Evolutionary conservation across 139 green algal genomes (phyloP).

Genomic region (Mesotaenium endlicherianum): DNA sequence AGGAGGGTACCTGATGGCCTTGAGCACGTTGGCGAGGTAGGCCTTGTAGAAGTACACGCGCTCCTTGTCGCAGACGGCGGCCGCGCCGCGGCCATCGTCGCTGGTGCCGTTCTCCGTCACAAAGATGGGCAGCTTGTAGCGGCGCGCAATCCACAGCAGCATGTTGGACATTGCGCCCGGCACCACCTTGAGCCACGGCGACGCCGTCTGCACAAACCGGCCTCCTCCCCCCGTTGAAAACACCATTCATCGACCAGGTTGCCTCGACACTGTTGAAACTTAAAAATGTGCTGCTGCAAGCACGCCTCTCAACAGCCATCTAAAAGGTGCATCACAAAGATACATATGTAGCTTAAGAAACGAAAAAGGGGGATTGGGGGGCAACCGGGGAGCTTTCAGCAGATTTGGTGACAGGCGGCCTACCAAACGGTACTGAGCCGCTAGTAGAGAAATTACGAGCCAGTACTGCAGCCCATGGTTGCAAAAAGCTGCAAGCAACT

Average conservation of each 20-base stretch:
- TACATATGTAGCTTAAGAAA: neutral
- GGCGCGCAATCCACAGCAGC: constrained; percentile 30
- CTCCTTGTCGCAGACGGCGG: constrained; percentile 2
- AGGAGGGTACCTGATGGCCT: constrained; percentile 3
- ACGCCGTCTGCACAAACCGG: neutral
- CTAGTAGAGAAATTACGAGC: too few species aligned
- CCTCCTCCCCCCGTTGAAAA: neutral
- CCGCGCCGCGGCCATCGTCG: neutral
- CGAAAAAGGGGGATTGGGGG: too few species aligned
- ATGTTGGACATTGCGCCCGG: constrained; percentile 5
- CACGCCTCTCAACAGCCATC: neutral
- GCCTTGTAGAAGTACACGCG: constrained; percentile 8
- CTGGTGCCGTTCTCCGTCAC: constrained; percentile 41
- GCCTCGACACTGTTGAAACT: neutral
- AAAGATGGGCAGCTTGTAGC: constrained; percentile 28
- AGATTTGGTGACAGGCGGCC: too few species aligned
- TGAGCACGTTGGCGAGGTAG: constrained; percentile 14
- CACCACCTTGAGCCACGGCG: constrained; percentile 29
- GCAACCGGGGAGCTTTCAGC: too few species aligned
- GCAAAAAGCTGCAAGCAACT: too few species aligned
- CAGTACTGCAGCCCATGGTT: too few species aligned
- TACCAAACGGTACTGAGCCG: too few species aligned
- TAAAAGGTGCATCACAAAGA: neutral
- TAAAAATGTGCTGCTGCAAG: neutral
- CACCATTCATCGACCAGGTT: neutral